phyloP scores from a whole-genome alignment of 139 green algal genomes.

The Ettlia oleoabundans region DNA sequence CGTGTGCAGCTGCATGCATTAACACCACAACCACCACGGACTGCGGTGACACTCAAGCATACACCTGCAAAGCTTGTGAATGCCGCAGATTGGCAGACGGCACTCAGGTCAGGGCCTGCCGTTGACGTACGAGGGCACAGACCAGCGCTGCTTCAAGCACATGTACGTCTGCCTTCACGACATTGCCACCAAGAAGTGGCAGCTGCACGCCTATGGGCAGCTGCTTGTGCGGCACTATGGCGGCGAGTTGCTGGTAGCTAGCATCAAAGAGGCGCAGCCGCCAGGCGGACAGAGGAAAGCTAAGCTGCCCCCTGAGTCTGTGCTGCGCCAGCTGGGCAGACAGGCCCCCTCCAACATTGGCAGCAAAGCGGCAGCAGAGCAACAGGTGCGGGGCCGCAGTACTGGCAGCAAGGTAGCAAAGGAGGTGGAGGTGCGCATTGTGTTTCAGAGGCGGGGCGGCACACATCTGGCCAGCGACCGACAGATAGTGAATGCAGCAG shows the following conservation, averaged over 20 bases:
- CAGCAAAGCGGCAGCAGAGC: too few relatives aligned
- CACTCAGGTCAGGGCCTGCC: background rate
- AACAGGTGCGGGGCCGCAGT: too few relatives aligned
- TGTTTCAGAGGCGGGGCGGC: background rate
- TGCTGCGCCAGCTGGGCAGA: background rate
- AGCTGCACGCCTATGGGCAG: slow-evolving; percentile 1
- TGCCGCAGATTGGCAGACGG: background rate
- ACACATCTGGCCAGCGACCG: too few relatives aligned
- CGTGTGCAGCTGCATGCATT: too few relatives aligned
- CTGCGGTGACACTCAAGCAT: too few relatives aligned
- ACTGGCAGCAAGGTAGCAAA: too few relatives aligned
- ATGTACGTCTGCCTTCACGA: background rate
- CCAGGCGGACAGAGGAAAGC: background rate
- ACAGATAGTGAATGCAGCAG: slow-evolving; percentile 3
- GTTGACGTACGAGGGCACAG: background rate
- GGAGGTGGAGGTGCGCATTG: background rate
- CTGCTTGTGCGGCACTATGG: background rate
- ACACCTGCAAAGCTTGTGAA: background rate
- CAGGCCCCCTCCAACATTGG: background rate
- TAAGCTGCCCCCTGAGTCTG: background rate
- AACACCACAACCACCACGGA: too few relatives aligned
- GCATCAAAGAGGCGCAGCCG: background rate
- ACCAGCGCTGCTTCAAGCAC: background rate
- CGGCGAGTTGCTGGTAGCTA: background rate
- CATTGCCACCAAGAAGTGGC: background rate